Base-by-base conservation (phyloP, 441 rosid genomes). In the Mallotus japonicus region DNA sequence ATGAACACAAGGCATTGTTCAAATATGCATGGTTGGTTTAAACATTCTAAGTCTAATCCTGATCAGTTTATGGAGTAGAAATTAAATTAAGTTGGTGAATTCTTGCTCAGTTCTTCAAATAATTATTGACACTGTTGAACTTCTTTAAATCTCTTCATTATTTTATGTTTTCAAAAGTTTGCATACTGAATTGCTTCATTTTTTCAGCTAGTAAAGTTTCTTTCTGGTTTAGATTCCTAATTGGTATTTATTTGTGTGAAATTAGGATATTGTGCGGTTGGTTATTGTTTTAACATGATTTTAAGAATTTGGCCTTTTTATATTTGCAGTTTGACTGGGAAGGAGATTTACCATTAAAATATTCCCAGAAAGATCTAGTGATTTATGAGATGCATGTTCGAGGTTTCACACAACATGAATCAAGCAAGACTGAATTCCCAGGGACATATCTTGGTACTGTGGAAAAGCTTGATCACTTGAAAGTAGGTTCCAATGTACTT, bases 341-440 rank as follows among this genome's bases (percentile, higher is more conserved):
- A 77, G 99, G 99, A 65, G 99, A 95, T 87, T 83, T 92, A 76
- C 97, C 87, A 49, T 77, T 87, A 85, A 88, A 81, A 86, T 76
- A 86, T 74, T 88, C 86, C 22, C 92, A 86, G 64, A 90, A 83
- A 82, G 93, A 95, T 77, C 87, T 92, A 62, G 83, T 92, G 22
- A 78, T 92, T 71, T 95, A 92, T 77, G 99, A 95, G 82, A 87
- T 92, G 93, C 97, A 95, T 80, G 93, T 95, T 40, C 93, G 97
- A 61, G 99, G 97, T 69, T 95, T 83, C 83, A 95, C 99, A 55
- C 86, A 69, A 77, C 97, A 95, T 66, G 93, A 95, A 77, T 92
- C 97, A 71, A 92, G 99, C 65, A 71, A 70, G 77, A 75, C 84
- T 67, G 84, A 88, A 68, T 85, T 79, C 76, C 97, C 99, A 79